phyloP scores from a whole-genome alignment of 2,329 filamentous ascomycete species.

The Fusarium xyrophilum region DNA sequence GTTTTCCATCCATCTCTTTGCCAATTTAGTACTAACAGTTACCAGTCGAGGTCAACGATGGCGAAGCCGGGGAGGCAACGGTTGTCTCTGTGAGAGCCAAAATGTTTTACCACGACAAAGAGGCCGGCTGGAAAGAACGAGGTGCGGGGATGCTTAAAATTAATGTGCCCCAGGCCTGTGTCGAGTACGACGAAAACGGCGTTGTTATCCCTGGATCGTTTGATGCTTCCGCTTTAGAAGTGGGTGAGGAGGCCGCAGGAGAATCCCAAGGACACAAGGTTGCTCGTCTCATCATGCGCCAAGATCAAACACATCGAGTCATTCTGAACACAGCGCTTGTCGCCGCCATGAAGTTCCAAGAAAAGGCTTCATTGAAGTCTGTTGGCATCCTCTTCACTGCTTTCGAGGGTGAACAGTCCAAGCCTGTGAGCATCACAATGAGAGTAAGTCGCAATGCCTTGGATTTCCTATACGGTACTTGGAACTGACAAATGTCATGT shows the following conservation, averaged over 20 bases:
- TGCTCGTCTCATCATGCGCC: conserved; percentile 84
- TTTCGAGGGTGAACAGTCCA: conserved; percentile 62
- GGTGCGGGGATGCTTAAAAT: conserved; percentile 85
- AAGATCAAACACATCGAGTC: conserved; percentile 86
- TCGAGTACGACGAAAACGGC: conserved; percentile 62
- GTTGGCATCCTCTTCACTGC: conserved; percentile 72
- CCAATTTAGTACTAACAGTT: conserved; percentile 38
- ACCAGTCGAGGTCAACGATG: conserved; percentile 76
- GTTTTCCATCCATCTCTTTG: background rate
- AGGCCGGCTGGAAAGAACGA: conserved; percentile 85
- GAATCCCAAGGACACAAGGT: conserved; percentile 51
- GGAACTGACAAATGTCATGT: conserved; percentile 5
- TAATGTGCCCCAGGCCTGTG: conserved; percentile 70
- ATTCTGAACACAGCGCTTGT: conserved; percentile 85
- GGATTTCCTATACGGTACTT: background rate
- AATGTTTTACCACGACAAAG: conserved; percentile 79
- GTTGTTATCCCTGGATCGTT: conserved; percentile 60
- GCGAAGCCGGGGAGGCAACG: conserved; percentile 82
- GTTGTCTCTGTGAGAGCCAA: conserved; percentile 80
- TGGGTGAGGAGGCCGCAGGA: conserved; percentile 49
- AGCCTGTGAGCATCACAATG: conserved; percentile 65
- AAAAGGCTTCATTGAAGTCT: conserved; percentile 75
- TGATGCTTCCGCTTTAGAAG: conserved; percentile 60
- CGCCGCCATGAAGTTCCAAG: conserved; percentile 79
- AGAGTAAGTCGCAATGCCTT: conserved; percentile 56